These are phyloP conservation scores for Nigrospora oryzae DNA, from an alignment of 2,329 filamentous ascomycete species.

Conservation along the genomic window DNA sequence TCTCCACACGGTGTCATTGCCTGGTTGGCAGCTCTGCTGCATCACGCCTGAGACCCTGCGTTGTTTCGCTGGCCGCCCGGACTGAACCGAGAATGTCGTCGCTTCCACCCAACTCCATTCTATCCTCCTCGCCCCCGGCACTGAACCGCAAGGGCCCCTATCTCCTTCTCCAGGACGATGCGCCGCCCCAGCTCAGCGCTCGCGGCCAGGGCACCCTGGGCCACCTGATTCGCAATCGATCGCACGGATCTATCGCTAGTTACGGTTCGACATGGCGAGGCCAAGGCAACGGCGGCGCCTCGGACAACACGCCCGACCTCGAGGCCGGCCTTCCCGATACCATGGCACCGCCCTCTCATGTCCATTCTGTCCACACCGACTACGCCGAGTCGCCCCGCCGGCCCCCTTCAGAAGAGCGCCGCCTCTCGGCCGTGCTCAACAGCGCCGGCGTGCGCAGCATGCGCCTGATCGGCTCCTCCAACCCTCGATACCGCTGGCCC, in stretches of 20 bases:
- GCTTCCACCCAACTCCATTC: no score
- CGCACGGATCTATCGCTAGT: constrained; percentile 15
- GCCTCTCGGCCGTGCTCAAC: constrained; percentile 49
- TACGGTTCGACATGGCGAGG: constrained; percentile 19
- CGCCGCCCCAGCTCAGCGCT: constrained; percentile 9
- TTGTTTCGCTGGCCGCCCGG: no score
- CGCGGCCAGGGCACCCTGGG: constrained; percentile 17
- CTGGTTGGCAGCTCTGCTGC: no score
- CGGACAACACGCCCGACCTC: constrained; percentile 8
- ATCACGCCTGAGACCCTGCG: no score
- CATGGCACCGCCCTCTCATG: constrained; percentile 4
- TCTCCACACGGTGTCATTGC: no score
- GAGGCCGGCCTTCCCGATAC: constrained; percentile 9
- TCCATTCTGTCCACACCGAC: constrained; percentile 6
- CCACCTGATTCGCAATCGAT: constrained; percentile 18
- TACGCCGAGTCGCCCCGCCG: constrained; percentile 36
- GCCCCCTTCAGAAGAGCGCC: constrained; percentile 45
- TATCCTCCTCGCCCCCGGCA: no score
- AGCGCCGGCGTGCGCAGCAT: constrained; percentile 73
- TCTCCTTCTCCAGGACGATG: constrained; percentile 15
- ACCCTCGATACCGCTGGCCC: constrained; percentile 79
- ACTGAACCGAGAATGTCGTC: no score
- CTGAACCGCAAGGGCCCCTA: constrained; percentile 3
- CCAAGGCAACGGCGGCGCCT: constrained; percentile 3
- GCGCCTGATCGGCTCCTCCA: constrained; percentile 81